These are phyloP conservation scores for Chaetomium globosum DNA, from an alignment of 2,329 filamentous ascomycete species.

Conservation along the genomic window DNA sequence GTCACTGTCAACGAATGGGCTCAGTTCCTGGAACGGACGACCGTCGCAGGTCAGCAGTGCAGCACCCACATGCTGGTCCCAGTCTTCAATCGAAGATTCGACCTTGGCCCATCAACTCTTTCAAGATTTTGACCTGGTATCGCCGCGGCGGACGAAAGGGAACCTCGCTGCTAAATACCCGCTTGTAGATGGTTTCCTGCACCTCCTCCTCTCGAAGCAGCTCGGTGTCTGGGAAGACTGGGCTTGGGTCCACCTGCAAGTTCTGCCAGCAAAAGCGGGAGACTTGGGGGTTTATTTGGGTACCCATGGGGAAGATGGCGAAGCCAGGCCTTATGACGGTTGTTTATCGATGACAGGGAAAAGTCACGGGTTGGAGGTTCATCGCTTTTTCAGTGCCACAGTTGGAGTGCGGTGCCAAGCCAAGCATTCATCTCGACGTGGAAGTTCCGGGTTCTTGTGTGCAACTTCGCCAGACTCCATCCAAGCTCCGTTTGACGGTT, in stretches of 20 bases:
- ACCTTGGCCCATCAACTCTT: slow-evolving; percentile 69
- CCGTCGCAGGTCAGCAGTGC: too few species aligned
- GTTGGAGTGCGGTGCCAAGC: background rate
- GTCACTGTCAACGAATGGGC: background rate
- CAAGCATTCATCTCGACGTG: background rate
- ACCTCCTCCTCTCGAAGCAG: slow-evolving; percentile 62
- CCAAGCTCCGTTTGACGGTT: too few species aligned
- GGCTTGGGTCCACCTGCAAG: slow-evolving; percentile 68
- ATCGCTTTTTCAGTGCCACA: background rate
- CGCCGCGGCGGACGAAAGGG: slow-evolving; percentile 64
- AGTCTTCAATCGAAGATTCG: slow-evolving; percentile 74
- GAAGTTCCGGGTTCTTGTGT: too few species aligned
- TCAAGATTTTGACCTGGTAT: slow-evolving; percentile 74
- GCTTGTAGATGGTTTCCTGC: slow-evolving; percentile 67
- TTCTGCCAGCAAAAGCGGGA: slow-evolving; percentile 71
- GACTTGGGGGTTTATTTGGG: slow-evolving; percentile 21
- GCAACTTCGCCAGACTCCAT: too few species aligned
- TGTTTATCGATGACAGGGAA: background rate
- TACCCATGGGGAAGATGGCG: background rate
- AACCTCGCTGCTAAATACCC: slow-evolving; percentile 64
- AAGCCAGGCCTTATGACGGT: background rate
- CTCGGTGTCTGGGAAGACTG: slow-evolving; percentile 64
- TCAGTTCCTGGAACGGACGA: background rate
- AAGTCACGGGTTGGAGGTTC: background rate
- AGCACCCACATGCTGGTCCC: slow-evolving; percentile 81